These are phyloP conservation scores for Solanum ossicruentum DNA, from an alignment of 257 asterid genomes.

Conservation along the genomic window DNA sequence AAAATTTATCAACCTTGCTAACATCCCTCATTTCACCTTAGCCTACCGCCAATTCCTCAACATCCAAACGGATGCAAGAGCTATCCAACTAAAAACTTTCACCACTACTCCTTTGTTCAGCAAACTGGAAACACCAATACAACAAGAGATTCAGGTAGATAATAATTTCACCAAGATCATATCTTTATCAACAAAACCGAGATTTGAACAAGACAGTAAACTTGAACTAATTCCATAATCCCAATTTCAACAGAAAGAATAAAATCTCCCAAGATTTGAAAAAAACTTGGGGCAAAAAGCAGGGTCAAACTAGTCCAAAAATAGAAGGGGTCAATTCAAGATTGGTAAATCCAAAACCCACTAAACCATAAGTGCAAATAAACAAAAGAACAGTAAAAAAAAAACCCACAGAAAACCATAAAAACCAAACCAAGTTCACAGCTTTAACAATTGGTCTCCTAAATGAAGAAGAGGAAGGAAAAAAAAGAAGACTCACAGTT, in stretches of 20 bases:
- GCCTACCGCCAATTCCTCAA: slow-evolving; percentile 22
- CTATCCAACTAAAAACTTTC: not conserved
- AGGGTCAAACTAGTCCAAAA: slow-evolving; percentile 10
- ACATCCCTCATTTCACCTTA: slow-evolving; percentile 55
- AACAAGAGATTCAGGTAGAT: not conserved
- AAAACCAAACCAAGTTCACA: not conserved
- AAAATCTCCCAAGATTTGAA: not conserved
- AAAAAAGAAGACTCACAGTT: slow-evolving; percentile 17
- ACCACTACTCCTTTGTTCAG: slow-evolving; percentile 2
- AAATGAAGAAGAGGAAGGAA: not conserved
- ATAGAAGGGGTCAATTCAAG: not conserved
- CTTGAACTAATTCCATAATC: not conserved
- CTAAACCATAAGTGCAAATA: not conserved
- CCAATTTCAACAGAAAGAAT: not conserved
- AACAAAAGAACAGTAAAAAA: not conserved
- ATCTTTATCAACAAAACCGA: slow-evolving; percentile 2
- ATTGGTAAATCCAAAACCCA: not conserved
- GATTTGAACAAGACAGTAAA: not conserved
- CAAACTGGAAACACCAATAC: not conserved
- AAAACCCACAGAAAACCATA: not conserved
- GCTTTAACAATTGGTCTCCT: not conserved
- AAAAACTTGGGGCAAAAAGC: not conserved
- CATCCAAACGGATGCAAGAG: slow-evolving; percentile 43
- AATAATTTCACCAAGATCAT: not conserved
- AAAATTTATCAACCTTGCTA: slow-evolving; percentile 39